Conservation (phyloP, 768 basidiomycete genomes). For the Mycena floridula region DNA sequence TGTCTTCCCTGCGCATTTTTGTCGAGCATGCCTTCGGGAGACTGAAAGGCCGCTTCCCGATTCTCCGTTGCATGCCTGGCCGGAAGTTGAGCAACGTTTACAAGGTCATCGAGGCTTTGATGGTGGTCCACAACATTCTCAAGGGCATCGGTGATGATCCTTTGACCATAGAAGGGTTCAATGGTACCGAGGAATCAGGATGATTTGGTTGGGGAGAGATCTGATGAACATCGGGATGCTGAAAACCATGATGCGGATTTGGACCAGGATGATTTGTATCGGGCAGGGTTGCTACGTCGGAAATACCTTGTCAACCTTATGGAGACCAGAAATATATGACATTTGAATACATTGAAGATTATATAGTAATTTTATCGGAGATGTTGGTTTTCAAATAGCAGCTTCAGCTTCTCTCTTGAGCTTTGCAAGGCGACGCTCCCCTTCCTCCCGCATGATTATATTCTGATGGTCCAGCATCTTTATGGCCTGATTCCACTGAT, state of each 20-base stretch:
- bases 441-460: not conserved
- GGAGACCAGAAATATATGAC: not conserved
- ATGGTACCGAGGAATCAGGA: slow-evolving; percentile 9
- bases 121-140: slow-evolving; percentile 9
- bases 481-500: not conserved
- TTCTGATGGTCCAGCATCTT: not conserved
- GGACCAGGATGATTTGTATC: slow-evolving; percentile 11
- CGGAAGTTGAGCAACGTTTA: slow-evolving; percentile 3
- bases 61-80: slow-evolving; percentile 8
- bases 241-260: not conserved
- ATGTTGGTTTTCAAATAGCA: not conserved
- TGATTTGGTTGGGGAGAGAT: too few species aligned
- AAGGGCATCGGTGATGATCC: slow-evolving; percentile 7
- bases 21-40: slow-evolving; percentile 3
- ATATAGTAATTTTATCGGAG: not conserved
- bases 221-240: not conserved
- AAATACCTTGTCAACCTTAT: slow-evolving; percentile 7
- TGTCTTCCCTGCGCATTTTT: slow-evolving; percentile 1
- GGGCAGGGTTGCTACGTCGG: slow-evolving; percentile 8
- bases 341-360: not conserved
- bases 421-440: not conserved
- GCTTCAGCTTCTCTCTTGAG: not conserved
- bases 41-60: slow-evolving; percentile 4
- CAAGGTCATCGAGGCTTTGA: slow-evolving; percentile 2
- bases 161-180: slow-evolving; percentile 4